These are phyloP conservation scores for Pseudozyma flocculosa DNA, from an alignment of 1,284 basidiomycete species.

Conservation along the genomic window DNA sequence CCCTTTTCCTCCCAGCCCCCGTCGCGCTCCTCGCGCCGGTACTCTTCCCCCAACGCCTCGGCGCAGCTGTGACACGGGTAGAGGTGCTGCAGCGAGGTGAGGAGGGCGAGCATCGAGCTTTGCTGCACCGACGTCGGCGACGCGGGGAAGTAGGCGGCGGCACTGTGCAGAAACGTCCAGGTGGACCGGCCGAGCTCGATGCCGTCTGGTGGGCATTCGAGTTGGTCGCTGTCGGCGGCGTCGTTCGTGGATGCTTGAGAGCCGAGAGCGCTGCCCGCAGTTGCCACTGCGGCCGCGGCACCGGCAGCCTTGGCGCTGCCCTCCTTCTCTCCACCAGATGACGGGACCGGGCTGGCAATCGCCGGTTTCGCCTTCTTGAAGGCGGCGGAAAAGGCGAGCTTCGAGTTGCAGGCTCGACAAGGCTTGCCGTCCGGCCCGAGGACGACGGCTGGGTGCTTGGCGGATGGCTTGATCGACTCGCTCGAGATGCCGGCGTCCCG, in stretches of 20 bases:
- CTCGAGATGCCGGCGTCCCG: conserved; percentile 14
- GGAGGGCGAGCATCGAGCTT: conserved; percentile 39
- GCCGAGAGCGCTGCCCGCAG: too few species aligned
- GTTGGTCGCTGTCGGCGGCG: background rate
- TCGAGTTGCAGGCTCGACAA: conserved; percentile 54
- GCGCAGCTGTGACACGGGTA: conserved; percentile 55
- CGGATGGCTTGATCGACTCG: conserved; percentile 9
- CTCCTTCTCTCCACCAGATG: background rate
- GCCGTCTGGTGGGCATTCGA: conserved; percentile 50
- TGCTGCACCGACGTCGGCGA: conserved; percentile 40
- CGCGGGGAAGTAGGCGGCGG: conserved; percentile 53
- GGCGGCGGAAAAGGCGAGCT: conserved; percentile 50
- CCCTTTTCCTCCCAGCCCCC: conserved; percentile 29
- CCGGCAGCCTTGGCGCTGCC: conserved; percentile 1
- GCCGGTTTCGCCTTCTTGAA: conserved; percentile 24
- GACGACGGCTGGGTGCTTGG: conserved; percentile 27
- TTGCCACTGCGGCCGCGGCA: conserved; percentile 5
- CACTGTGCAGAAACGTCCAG: conserved; percentile 53
- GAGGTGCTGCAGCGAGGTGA: conserved; percentile 42
- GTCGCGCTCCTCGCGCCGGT: conserved; percentile 21
- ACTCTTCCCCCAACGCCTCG: conserved; percentile 41
- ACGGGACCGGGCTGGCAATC: too few species aligned
- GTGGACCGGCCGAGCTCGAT: conserved; percentile 51
- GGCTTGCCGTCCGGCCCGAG: conserved; percentile 56
- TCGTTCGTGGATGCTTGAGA: too few species aligned